Conservation (phyloP, 2,329 filamentous ascomycete genomes). For the Botryosphaeria dothidea region DNA sequence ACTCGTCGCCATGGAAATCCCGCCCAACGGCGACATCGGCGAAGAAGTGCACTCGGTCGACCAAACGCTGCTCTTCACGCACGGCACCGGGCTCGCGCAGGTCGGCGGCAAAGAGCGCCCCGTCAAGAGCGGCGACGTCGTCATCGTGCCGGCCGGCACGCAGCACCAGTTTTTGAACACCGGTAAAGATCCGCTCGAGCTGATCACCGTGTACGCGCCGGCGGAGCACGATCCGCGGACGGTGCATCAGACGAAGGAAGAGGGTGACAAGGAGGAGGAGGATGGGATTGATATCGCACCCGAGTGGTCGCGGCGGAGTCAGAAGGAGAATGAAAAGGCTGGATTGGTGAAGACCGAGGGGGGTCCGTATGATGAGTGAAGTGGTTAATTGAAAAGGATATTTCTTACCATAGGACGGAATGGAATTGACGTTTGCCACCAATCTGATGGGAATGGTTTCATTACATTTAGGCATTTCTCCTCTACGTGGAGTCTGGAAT, state of each 20-base stretch:
- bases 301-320: slow-evolving; percentile 58
- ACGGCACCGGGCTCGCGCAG: slow-evolving; percentile 58
- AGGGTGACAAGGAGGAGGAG: slow-evolving; percentile 64
- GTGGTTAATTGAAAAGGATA: not conserved
- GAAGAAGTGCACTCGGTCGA: slow-evolving; percentile 68
- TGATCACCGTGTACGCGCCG: slow-evolving; percentile 65
- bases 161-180: slow-evolving; percentile 67
- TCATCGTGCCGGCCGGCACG: slow-evolving; percentile 65
- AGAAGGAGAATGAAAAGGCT: slow-evolving; percentile 58
- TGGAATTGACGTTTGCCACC: too few relatives aligned
- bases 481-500: too few relatives aligned
- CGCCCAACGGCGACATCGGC: slow-evolving; percentile 65
- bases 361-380: not conserved
- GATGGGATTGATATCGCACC: slow-evolving; percentile 62
- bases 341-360: slow-evolving; percentile 31
- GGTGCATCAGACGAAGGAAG: slow-evolving; percentile 64
- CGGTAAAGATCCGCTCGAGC: slow-evolving; percentile 58
- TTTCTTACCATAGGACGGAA: too few relatives aligned
- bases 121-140: slow-evolving; percentile 57
- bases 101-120: slow-evolving; percentile 60
- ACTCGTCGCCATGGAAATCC: slow-evolving; percentile 65
- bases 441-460: too few relatives aligned
- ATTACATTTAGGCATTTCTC: too few relatives aligned
- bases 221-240: slow-evolving; percentile 62
- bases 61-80: slow-evolving; percentile 65